Base-by-base conservation (phyloP, 768 basidiomycete species). In the Pholiota molesta region DNA sequence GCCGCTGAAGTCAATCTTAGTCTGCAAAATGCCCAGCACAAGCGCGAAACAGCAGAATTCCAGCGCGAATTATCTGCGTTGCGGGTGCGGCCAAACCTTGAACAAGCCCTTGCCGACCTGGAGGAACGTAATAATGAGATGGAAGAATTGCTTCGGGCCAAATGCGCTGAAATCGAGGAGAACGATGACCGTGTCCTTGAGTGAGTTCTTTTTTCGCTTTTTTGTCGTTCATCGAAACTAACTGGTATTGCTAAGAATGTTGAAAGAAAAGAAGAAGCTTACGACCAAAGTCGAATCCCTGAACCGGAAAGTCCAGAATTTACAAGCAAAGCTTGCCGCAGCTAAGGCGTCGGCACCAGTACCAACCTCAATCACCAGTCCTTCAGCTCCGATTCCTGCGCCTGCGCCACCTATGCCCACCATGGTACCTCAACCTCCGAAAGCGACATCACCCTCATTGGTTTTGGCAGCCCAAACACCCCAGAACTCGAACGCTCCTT, bases 211-310 rank as follows among this genome's bases (percentile, higher is more conserved):
- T 53, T 8, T n/a, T 8, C 17, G 11, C 51, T 66, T 39, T 55
- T 10, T 17, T 17, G 23, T 42, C n/a, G 6, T 17, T 28, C 44
- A n/a, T 55, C 6, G 6, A 5, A 21, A 21, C 31, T 51, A 1
- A 10, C 42, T 35, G 17, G 5, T 44, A 37, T 21, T 11, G 35
- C 35, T 5, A 37, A 94, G 92, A 66, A 84, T 91, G 72, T 71
- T 91, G 64, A 93, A 92, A 73, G 87, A 89, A 65, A 92, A 91
- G 76, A 93, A 92, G 78, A 92, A 89, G 66, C 78, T 94, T 26
- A 77, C 77, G 2, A 77, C 75, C 60, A 92, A 89, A 73, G 85
- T 91, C 40, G 92, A 93, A 59, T 78, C 83, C 10, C 77, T 94
- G 29, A 86, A 83, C 57, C 84, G 90, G 55, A 94, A 92, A 71